phyloP scores from a whole-genome alignment of 225 moss, liverwort and hornwort genomes.

The Marchantia paleacea region DNA sequence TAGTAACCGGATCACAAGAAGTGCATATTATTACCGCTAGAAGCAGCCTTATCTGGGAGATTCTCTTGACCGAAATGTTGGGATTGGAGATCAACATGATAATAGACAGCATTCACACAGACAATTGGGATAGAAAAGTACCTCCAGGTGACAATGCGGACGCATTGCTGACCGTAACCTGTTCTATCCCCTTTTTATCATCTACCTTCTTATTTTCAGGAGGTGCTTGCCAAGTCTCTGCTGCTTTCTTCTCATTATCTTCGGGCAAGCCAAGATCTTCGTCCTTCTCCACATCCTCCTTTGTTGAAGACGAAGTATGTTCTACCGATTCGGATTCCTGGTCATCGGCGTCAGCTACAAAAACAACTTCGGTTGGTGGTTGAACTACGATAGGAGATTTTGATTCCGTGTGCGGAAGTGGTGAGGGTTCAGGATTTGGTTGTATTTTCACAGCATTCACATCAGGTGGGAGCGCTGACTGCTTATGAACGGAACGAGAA shows the following conservation, averaged over 20 bases:
- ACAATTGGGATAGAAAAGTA: neutral
- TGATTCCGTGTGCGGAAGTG: neutral
- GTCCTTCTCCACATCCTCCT: neutral
- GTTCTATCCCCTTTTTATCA: neutral
- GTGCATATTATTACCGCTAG: too few species aligned
- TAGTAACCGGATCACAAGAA: too few species aligned
- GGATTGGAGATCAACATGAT: too few species aligned
- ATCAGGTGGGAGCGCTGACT: neutral
- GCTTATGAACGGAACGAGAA: neutral
- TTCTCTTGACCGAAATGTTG: too few species aligned
- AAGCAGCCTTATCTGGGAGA: too few species aligned
- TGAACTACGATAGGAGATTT: neutral
- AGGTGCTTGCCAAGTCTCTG: conserved; percentile 6
- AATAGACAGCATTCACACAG: too few species aligned
- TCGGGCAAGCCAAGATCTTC: conserved; percentile 22
- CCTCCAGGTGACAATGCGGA: conserved; percentile 12
- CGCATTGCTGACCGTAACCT: neutral
- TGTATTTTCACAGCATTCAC: neutral
- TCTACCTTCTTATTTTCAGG: neutral
- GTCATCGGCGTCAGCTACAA: neutral
- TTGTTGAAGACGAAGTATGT: too few species aligned
- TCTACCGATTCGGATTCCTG: neutral
- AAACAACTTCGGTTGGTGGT: neutral
- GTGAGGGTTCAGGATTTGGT: neutral
- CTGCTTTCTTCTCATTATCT: conserved; percentile 25